Percentiles rank a stretch among this genome's conserved stretches.
These are phyloP conservation scores for Xylaria sp. DNA, from an alignment of 2,329 filamentous ascomycete genomes.

Conservation along the genomic window DNA sequence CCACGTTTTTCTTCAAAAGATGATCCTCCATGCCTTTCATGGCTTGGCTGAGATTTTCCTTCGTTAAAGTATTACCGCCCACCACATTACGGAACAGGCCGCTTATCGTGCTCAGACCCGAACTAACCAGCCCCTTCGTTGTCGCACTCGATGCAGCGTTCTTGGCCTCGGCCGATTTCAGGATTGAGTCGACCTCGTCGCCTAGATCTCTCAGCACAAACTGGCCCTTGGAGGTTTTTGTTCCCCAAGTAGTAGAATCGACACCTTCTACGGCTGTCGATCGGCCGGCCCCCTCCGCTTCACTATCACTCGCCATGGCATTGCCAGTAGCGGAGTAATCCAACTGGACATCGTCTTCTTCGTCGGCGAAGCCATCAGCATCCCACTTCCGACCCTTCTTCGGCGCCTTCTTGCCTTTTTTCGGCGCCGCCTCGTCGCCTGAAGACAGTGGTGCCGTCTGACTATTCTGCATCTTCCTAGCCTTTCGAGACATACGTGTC, in stretches of 20 bases:
- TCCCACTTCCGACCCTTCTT: slow-evolving; percentile 94
- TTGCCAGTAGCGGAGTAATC: slow-evolving; percentile 74
- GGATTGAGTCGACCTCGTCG: slow-evolving; percentile 85
- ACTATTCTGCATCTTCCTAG: slow-evolving; percentile 64
- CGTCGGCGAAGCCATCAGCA: slow-evolving; percentile 79
- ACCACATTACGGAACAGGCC: slow-evolving; percentile 92
- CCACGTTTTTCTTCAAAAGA: slow-evolving; percentile 90
- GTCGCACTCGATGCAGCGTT: slow-evolving; percentile 43
- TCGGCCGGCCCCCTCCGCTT: slow-evolving; percentile 44
- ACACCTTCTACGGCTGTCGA: slow-evolving; percentile 65
- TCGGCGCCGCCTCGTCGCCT: slow-evolving; percentile 68
- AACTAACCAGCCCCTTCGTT: slow-evolving; percentile 62
- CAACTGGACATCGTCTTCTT: slow-evolving; percentile 71
- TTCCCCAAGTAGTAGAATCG: slow-evolving; percentile 77
- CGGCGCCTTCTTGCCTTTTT: slow-evolving; percentile 55
- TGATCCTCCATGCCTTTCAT: slow-evolving; percentile 97
- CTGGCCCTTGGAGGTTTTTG: slow-evolving; percentile 76
- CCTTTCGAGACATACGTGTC: slow-evolving; percentile 72
- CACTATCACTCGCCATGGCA: slow-evolving; percentile 47
- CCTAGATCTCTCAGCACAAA: slow-evolving; percentile 92
- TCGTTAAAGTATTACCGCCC: slow-evolving; percentile 86
- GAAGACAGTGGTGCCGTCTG: slow-evolving; percentile 66
- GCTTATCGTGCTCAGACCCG: slow-evolving; percentile 75
- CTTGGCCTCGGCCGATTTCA: slow-evolving; percentile 71
- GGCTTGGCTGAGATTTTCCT: slow-evolving; percentile 82